Percentiles rank a stretch among this genome's conserved stretches.
Evolutionary conservation across 2,329 filamentous ascomycete species (phyloP).

Genomic region (Ustulina deusta): DNA sequence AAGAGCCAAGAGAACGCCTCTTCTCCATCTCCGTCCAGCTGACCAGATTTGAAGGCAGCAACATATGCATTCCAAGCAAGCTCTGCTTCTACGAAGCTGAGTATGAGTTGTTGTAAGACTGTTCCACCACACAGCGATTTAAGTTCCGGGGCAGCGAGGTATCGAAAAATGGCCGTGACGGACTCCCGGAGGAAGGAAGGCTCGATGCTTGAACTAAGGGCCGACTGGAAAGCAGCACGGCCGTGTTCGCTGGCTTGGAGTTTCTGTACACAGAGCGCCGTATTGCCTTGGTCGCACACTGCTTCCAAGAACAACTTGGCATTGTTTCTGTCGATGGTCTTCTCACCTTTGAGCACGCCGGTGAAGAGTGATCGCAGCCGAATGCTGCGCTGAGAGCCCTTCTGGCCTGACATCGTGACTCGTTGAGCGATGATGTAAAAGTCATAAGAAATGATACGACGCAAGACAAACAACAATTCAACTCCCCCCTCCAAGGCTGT

Average conservation of each 20-base stretch:
- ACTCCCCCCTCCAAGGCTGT: not conserved
- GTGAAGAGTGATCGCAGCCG: constrained; percentile 25
- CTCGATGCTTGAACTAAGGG: constrained; percentile 21
- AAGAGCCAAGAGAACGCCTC: constrained; percentile 25
- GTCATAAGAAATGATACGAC: not conserved
- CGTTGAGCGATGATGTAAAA: not conserved
- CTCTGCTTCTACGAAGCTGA: constrained; percentile 23
- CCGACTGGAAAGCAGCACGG: constrained; percentile 23
- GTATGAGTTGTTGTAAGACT: constrained; percentile 18
- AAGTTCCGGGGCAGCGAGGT: constrained; percentile 19
- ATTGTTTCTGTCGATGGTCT: constrained; percentile 23
- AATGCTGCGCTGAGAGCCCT: constrained; percentile 11
- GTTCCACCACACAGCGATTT: constrained; percentile 24
- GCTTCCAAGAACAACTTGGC: constrained; percentile 32
- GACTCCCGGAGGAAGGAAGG: constrained; percentile 42
- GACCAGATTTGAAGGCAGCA: constrained; percentile 20
- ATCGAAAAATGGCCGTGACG: constrained; percentile 28
- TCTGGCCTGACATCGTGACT: constrained; percentile 30
- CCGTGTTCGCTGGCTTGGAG: constrained; percentile 29
- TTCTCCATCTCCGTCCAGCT: constrained; percentile 14
- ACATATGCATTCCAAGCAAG: constrained; percentile 26
- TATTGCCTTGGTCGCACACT: constrained; percentile 29
- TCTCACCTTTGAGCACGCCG: constrained; percentile 28
- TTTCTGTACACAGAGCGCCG: constrained; percentile 27
- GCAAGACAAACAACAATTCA: not conserved